Percentiles rank a stretch among this genome's conserved stretches.
phyloP scores from a whole-genome alignment of 1,139 yeast genomes.

The Yamadazyma mexicana region DNA sequence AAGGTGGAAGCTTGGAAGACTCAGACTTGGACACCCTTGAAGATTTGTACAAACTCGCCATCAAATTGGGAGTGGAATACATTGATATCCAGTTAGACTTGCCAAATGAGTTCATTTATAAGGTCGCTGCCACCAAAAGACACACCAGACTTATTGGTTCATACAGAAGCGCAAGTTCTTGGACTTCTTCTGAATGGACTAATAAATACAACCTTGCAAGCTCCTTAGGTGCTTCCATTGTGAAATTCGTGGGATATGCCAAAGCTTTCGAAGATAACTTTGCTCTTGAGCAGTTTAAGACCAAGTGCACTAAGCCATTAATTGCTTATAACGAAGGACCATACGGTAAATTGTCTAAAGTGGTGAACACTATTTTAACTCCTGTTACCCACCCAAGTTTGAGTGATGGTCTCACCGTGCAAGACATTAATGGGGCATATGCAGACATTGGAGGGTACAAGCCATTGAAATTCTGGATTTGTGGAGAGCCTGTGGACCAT shows the following conservation, averaged over 20 bases:
- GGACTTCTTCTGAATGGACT: slow-evolving; percentile 76
- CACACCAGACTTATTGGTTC: slow-evolving; percentile 78
- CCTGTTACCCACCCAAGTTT: slow-evolving; percentile 76
- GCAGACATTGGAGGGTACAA: slow-evolving; percentile 62
- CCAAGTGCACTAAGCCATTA: slow-evolving; percentile 59
- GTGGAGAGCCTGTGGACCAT: slow-evolving; percentile 81
- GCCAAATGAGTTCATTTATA: slow-evolving; percentile 30
- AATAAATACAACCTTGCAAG: slow-evolving; percentile 67
- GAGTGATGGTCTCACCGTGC: slow-evolving; percentile 56
- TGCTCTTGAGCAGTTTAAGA: slow-evolving; percentile 66
- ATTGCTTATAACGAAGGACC: slow-evolving; percentile 84
- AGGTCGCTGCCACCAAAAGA: slow-evolving; percentile 41
- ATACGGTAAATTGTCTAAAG: slow-evolving; percentile 75
- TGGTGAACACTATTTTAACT: slow-evolving; percentile 71
- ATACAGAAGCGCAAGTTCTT: slow-evolving; percentile 56
- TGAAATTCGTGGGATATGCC: slow-evolving; percentile 86
- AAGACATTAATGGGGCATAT: slow-evolving; percentile 60
- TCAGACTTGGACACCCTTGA: slow-evolving; percentile 48
- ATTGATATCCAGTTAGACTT: slow-evolving; percentile 55
- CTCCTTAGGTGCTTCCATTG: slow-evolving; percentile 65
- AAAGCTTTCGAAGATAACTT: slow-evolving; percentile 64
- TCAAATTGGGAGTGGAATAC: slow-evolving; percentile 63
- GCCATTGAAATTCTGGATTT: slow-evolving; percentile 65
- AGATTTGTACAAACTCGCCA: slow-evolving; percentile 58
- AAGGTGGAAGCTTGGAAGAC: slow-evolving; percentile 67